These are phyloP conservation scores for Panicum miliaceum DNA, from an alignment of 176 grass and related monocot species.

Conservation along the genomic window DNA sequence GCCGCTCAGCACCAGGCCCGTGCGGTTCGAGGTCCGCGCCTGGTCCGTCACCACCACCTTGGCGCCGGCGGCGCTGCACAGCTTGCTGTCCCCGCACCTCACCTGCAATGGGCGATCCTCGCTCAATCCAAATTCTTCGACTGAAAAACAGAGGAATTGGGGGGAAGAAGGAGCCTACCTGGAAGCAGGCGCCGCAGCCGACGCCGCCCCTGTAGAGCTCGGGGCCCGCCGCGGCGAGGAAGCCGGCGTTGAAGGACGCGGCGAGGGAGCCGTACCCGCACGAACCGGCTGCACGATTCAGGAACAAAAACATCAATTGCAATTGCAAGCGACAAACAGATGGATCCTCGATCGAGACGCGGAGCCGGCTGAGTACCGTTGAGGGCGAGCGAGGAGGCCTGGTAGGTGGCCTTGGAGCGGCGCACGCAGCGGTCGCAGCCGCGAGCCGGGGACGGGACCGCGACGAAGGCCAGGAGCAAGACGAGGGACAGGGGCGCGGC, in stretches of 20 bases:
- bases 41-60: conserved; percentile 68
- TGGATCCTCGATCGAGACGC: no score
- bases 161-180: no score
- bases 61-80: conserved; percentile 67
- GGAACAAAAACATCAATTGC: no score
- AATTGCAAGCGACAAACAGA: no score
- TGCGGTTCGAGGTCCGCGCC: conserved; percentile 24
- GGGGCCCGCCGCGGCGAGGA: conserved; percentile 59
- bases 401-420: conserved; percentile 50
- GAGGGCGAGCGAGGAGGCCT: conserved; percentile 48
- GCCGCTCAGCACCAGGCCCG: conserved; percentile 54
- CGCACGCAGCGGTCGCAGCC: conserved; percentile 66
- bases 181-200: conserved; percentile 77
- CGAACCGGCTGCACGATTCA: conserved; percentile 66
- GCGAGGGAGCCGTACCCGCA: conserved; percentile 76
- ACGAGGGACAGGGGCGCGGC: neutral
- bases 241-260: conserved; percentile 51
- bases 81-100: conserved; percentile 53
- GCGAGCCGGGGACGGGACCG: neutral
- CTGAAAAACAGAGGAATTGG: neutral
- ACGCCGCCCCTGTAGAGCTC: conserved; percentile 63
- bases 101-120: conserved; percentile 34
- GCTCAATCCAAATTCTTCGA: neutral
- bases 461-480: neutral
- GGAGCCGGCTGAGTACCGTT: no score